Percentiles rank a stretch among this genome's conserved stretches.
These are phyloP conservation scores for Xerocomellus chrysenteron DNA, from an alignment of 768 basidiomycete species.

Conservation along the genomic window DNA sequence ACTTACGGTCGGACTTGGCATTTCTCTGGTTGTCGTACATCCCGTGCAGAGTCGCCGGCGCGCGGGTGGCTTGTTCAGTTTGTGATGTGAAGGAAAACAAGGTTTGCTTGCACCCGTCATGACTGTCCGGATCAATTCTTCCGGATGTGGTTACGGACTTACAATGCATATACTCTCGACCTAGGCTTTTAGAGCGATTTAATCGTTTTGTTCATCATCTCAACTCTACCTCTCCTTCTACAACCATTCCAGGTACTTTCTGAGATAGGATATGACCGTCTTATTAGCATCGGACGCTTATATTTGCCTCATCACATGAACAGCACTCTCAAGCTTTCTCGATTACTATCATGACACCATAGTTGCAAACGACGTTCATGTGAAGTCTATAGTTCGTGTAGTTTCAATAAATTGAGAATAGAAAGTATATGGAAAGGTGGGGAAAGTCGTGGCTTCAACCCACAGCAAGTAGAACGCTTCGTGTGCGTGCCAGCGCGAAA, in stretches of 20 bases:
- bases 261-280: background rate
- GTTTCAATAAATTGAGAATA: too few species aligned
- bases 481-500: too few species aligned
- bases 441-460: too few species aligned
- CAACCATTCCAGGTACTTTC: background rate
- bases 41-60: conserved; percentile 58
- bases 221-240: background rate
- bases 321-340: background rate
- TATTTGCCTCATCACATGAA: background rate
- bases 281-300: background rate
- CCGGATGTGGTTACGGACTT: background rate
- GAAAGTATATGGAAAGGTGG: too few species aligned
- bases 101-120: background rate
- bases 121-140: background rate
- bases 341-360: too few species aligned
- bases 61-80: conserved; percentile 62
- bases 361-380: too few species aligned
- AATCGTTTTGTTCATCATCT: conserved; percentile 13
- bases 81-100: conserved; percentile 31
- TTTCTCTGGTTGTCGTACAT: conserved; percentile 65
- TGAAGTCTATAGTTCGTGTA: too few species aligned
- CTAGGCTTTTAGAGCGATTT: conserved; percentile 3
- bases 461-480: too few species aligned
- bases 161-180: background rate
- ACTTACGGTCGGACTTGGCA: conserved; percentile 75